Base-by-base conservation (phyloP, 768 basidiomycete species). In the Xanthoconium purpureum region DNA sequence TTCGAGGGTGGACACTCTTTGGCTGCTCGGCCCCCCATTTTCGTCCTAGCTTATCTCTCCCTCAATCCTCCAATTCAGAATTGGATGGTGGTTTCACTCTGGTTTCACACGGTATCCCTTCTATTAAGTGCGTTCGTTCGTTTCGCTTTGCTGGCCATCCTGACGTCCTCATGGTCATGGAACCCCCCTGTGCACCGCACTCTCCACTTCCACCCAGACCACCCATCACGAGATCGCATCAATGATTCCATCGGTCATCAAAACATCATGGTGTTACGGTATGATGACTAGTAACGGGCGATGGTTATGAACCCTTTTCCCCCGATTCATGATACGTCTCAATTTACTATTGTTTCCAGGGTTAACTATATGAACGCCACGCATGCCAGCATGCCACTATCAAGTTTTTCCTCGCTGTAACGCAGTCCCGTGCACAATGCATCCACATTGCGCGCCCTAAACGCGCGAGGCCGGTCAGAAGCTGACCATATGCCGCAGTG, bases 91-190 rank as follows among this genome's bases (percentile, higher is more conserved):
- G n/a, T n/a, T 35, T 35, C 33, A 35, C 8, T 35, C 8, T 17
- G 11, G 14, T n/a, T 61, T 61, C 50, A 28, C 59, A 44, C 43
- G 46, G 46, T 50, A 24, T 29, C 18, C 43, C n/a, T 51, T 36
- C 29, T 35, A 35, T 6, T 37, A 33, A 38, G 53, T 52, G 28
- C 14, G 46, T 40, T 40, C 8, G 46, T 36, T 35, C 18, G 32
- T 33, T 24, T 43, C 38, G 32, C 33, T 42, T 49, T 45, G 46
- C 11, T 15, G 30, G 11, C 29, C 12, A 24, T 33, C 29, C 35
- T 49, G 30, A 50, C 36, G 32, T 28, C 56, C 54, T 52, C 46
- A 33, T 61, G 44, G 40, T 40, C 51, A 48, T 49, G 37, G 43
- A 35, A 49, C 44, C 38, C 30, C 24, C 35, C 28, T 43, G n/a